Evolutionary conservation across 257 asterid species (phyloP), one percentile per base, ranked within the genome.

Genomic region (Rehmannia glutinosa): DNA sequence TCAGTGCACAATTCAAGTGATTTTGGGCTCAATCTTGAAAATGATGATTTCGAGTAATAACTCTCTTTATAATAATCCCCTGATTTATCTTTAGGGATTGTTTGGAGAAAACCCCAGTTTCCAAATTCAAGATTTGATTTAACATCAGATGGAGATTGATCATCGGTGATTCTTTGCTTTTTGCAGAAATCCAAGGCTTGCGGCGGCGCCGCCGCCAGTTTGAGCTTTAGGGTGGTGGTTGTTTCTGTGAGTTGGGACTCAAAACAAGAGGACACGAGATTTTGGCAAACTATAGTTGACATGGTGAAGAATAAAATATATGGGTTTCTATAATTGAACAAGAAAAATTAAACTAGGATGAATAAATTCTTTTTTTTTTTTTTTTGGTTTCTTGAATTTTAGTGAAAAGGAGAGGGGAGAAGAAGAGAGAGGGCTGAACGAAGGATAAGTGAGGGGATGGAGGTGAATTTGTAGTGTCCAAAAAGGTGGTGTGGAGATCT

Each of bases 1-100:
- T 92, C 98, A 5, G 97, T 92, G 83, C 98, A 92, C 12, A 92
- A 24, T 42, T 84, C 77, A n/a, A 92, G 80, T 67, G 96, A 86
- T 46, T 78, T 75, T 0, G 78, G 78, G 54, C 84, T 88, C 8
- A 85, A 78, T 32, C 56, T 58, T 0, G 85, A 70, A 6, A 68
- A 80, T 0, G 83, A 73, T 0, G 84, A 65, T 7, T 56, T 55
- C 11, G 30, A 89, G 43, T 11, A 62, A n/a, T 3, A 0, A 15
- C n/a, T 16, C 36, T 46, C 51, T 38, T 28, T 45, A 13, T 49
- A 49, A n/a, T 43, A 12, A 2, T 71, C 65, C 19, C 35, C 78
- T 36, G 58, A 57, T 20, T 51, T n/a, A 32, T 64, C 63, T 5
- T 58, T 59, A 11, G 82, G 52, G 19, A 62, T 72, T 21, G 73